Percentiles rank a stretch among this genome's conserved stretches.
phyloP scores from a whole-genome alignment of 192 early-diverging fungal genomes.

The Backusella circina region DNA sequence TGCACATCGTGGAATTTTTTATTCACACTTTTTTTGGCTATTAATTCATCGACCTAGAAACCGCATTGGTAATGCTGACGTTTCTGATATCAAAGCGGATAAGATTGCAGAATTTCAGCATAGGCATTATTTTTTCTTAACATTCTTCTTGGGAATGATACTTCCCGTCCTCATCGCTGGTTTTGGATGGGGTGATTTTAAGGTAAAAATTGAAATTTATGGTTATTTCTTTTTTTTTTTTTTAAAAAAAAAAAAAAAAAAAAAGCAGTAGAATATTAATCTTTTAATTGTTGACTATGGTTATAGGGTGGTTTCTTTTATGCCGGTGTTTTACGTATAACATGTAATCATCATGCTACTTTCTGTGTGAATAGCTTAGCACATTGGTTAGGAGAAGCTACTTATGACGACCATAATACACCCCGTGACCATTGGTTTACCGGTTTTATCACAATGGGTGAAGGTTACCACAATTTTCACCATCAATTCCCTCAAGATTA shows the following conservation, averaged over 20 bases:
- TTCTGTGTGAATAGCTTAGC: constrained; percentile 85
- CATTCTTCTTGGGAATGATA: constrained; percentile 66
- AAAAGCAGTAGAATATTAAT: background rate
- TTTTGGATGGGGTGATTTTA: constrained; percentile 74
- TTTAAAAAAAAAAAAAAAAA: background rate
- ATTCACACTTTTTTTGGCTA: constrained; percentile 85
- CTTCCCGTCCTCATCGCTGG: constrained; percentile 83
- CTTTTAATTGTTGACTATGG: background rate
- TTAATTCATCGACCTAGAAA: constrained; percentile 68
- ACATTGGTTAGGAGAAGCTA: constrained; percentile 67
- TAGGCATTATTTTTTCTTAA: constrained; percentile 68
- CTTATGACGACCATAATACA: constrained; percentile 81
- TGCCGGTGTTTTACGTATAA: constrained; percentile 68
- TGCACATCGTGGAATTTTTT: constrained; percentile 73
- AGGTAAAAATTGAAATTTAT: background rate
- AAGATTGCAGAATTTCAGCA: constrained; percentile 71
- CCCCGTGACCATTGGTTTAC: constrained; percentile 80
- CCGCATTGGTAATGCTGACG: constrained; percentile 71
- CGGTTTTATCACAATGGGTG: constrained; percentile 72
- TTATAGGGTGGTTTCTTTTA: constrained; percentile 70
- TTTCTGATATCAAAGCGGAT: constrained; percentile 71
- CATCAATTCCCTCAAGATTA: constrained; percentile 86
- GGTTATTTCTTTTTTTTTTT: background rate
- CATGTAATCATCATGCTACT: constrained; percentile 81
- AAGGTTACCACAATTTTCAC: constrained; percentile 87